Conservation (phyloP, 148 eudicot species). For the Cornus suecica region DNA sequence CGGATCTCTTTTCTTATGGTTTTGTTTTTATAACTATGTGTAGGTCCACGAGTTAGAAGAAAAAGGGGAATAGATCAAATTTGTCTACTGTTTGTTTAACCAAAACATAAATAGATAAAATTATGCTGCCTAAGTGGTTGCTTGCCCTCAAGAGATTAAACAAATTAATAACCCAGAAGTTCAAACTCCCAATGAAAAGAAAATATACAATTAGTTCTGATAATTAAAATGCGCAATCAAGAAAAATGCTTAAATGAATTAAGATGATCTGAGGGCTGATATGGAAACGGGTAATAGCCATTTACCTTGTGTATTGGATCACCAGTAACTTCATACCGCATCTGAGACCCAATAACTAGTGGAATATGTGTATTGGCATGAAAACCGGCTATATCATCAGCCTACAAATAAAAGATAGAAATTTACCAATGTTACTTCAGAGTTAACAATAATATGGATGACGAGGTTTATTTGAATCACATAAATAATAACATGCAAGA, state of each 20-base stretch:
- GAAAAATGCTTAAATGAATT: not conserved
- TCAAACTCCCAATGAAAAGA: not conserved
- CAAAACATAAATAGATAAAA: too few species aligned
- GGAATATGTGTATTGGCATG: constrained; percentile 97
- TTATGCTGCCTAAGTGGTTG: not conserved
- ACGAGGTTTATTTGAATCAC: not conserved
- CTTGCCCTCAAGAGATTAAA: not conserved
- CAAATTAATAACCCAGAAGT: not conserved
- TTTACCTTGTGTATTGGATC: constrained; percentile 80
- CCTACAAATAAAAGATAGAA: constrained; percentile 33
- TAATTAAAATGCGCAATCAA: not conserved
- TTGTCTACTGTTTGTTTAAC: too few species aligned
- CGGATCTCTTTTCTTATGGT: too few species aligned
- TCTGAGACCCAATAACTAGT: constrained; percentile 82
- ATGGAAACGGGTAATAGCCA: not conserved
- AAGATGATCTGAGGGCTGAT: not conserved
- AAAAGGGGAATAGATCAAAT: too few species aligned
- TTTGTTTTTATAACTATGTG: too few species aligned
- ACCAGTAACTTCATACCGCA: constrained; percentile 90
- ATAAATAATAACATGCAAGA: not conserved
- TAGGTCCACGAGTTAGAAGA: too few species aligned
- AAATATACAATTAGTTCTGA: too few species aligned
- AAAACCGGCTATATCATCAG: constrained; percentile 71
- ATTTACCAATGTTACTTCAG: not conserved
- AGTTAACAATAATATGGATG: not conserved